Evolutionary conservation across 345 rosid species (phyloP).

Genomic region (Kandelia obovata): DNA sequence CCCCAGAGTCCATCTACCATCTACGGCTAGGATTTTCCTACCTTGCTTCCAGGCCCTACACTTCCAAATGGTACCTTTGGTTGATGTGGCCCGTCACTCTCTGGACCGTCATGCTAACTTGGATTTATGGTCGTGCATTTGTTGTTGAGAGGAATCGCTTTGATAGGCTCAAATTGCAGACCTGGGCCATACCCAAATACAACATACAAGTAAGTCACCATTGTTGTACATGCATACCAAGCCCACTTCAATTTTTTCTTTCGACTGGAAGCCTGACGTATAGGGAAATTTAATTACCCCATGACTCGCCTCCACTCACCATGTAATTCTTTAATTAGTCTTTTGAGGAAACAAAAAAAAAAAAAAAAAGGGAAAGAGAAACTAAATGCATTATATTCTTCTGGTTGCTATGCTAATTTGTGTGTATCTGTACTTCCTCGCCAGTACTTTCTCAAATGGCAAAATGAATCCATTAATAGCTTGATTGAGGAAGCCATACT

Average conservation of each 20-base stretch:
- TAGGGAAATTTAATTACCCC: too few species aligned
- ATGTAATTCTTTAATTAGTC: too few species aligned
- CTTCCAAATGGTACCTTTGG: slow-evolving; percentile 41
- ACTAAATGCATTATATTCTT: not conserved
- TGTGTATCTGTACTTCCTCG: not conserved
- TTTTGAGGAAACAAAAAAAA: too few species aligned
- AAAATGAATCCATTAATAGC: slow-evolving; percentile 38
- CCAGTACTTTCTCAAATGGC: slow-evolving; percentile 42
- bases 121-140: slow-evolving; percentile 47
- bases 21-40: slow-evolving; percentile 52
- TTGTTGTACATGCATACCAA: too few species aligned
- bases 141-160: slow-evolving; percentile 52
- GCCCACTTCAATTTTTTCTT: too few species aligned
- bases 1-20: slow-evolving; percentile 60
- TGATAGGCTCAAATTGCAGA: slow-evolving; percentile 44
- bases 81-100: slow-evolving; percentile 63
- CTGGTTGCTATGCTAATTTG: not conserved
- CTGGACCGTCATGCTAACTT: slow-evolving; percentile 36
- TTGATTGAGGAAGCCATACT: slow-evolving; percentile 57
- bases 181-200: slow-evolving; percentile 74
- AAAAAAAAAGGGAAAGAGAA: too few species aligned
- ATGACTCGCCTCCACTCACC: too few species aligned
- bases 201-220: slow-evolving; percentile 43
- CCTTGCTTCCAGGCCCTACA: slow-evolving; percentile 52
- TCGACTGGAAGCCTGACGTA: not conserved